A percentile compares a stretch with the other conserved stretches of the same genome.
Conservation (phyloP, 306 rosid species). For the Prinsepia uniflora region DNA sequence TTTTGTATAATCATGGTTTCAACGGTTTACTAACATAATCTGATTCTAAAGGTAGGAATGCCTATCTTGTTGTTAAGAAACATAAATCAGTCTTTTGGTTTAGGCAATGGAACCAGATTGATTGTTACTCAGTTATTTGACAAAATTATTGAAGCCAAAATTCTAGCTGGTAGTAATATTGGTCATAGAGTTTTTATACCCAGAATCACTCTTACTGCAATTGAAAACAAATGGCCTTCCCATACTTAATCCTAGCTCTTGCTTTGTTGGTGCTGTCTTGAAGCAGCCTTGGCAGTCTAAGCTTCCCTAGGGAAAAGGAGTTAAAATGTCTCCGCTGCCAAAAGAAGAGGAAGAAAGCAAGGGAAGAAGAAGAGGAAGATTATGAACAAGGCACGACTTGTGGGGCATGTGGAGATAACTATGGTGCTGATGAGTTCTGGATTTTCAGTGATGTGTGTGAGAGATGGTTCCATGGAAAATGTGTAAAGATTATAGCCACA, state of each 20-base stretch:
- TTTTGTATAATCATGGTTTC: too few species aligned
- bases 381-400: slow-evolving; percentile 90
- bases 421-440: slow-evolving; percentile 86
- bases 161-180: too few species aligned
- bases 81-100: too few species aligned
- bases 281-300: slow-evolving; percentile 75
- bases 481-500: slow-evolving; percentile 85
- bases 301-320: slow-evolving; percentile 69
- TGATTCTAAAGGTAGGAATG: too few species aligned
- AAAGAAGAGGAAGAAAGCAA: slow-evolving; percentile 97
- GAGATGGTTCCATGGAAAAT: slow-evolving; percentile 93
- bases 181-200: too few species aligned
- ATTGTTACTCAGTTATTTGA: too few species aligned
- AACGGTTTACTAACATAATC: too few species aligned
- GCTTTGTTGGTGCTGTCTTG: slow-evolving; percentile 29
- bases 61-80: too few species aligned
- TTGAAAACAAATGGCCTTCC: too few species aligned
- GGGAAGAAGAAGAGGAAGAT: slow-evolving; percentile 86
- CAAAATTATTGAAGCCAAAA: too few species aligned
- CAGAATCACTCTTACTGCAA: too few species aligned
- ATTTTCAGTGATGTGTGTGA: slow-evolving; percentile 86
- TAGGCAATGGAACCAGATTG: too few species aligned
- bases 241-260: slow-evolving; percentile 28
- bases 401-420: slow-evolving; percentile 89
- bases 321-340: slow-evolving; percentile 79